Evolutionary conservation across 176 grass and related monocot species (phyloP), one percentile per base, ranked within the genome.

Genomic region (Carex scoparia): DNA sequence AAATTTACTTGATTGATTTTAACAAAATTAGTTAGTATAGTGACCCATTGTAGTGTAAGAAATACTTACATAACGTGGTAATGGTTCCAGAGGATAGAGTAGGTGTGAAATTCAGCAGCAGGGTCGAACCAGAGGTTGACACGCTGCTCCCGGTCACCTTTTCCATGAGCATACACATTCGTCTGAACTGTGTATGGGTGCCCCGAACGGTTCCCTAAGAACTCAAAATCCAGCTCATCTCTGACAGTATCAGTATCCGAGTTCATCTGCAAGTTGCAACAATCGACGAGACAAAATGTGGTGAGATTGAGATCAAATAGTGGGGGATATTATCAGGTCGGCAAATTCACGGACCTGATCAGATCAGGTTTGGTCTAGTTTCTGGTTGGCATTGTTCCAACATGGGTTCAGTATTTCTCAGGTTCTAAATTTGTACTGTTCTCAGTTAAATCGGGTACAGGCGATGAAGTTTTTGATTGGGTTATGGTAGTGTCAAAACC

Each of bases 101-200:
- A 76, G 19, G 72, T 76, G 27, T 76, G 71, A 4, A 76, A 76
- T 5, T 76, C 71, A 1, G 46, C 71, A 13, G 71, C 72, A 3
- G 72, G 71, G 19, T 76, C 87, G 7, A 88, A 85, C 82, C 87
- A 88, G 32, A 88, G 87, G 40, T 85, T 88, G 37, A 88, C 87
- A 10, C 87, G 67, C 63, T 88, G 87, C 74, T 88, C 87, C 61
- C 82, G 56, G 72, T 88, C 87, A 10, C 87, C 87, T 31, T 85
- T 88, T 0, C 87, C 87, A 10, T 70, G 87, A 12, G 87, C 87
- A 13, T 85, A 88, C 31, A 88, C 82, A 9, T 88, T 88, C 1
- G 87, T 88, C 54, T 88, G 87, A 38, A 88, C 87, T 0, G 87
- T 88, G 82, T 88, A 88, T 3, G 87, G 87, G 13, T 88, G 87